Conservation (phyloP, 306 rosid genomes). For the Gynostemma pentaphyllum region DNA sequence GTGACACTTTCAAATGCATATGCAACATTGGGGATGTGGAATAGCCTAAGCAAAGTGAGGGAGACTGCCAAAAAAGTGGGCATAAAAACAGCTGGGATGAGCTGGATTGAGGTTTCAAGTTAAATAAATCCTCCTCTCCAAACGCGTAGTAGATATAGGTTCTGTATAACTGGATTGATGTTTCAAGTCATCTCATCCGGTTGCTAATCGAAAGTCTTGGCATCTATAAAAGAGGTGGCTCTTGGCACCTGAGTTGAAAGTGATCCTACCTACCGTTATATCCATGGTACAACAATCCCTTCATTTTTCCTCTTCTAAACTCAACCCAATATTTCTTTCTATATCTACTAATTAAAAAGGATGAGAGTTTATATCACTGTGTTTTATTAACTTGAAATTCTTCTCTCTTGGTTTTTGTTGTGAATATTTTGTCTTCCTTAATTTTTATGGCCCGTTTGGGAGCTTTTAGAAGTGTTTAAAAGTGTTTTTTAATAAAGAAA, state of each 20-base stretch:
- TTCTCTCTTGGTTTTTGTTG: neutral
- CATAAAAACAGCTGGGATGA: constrained; percentile 57
- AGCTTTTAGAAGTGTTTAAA: too few relatives aligned
- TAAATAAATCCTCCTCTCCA: constrained; percentile 24
- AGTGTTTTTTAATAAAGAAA: too few relatives aligned
- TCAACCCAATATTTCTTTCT: neutral
- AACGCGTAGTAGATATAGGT: neutral
- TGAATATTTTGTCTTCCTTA: neutral
- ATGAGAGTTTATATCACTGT: neutral
- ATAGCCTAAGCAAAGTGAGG: constrained; percentile 46
- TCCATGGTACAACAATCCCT: neutral
- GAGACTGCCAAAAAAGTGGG: constrained; percentile 42
- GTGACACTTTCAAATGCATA: constrained; percentile 65
- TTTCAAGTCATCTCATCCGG: neutral
- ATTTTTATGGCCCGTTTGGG: neutral
- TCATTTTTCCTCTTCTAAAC: neutral
- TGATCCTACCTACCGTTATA: neutral
- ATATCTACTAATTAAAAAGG: neutral
- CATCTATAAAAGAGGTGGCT: neutral
- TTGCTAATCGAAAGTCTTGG: neutral
- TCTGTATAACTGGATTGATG: neutral
- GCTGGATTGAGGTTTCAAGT: constrained; percentile 70
- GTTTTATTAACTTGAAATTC: neutral
- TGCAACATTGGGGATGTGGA: constrained; percentile 76
- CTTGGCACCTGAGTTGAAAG: constrained; percentile 1